Evolutionary conservation across 805 yeast species (phyloP), one percentile per base, ranked within the genome.

Genomic region (Metschnikowia arizonensis): DNA sequence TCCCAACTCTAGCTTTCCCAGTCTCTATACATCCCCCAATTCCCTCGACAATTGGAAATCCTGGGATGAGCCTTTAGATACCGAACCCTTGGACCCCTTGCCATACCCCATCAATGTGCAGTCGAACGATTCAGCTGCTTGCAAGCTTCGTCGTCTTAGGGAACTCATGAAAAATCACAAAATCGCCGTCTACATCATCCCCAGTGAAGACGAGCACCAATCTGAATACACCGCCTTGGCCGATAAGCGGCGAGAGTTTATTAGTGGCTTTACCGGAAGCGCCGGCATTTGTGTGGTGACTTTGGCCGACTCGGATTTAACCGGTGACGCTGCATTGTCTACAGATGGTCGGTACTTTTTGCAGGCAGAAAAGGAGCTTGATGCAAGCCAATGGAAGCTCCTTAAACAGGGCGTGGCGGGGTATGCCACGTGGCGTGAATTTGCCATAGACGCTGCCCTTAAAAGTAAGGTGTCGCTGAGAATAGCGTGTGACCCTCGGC

Each of bases 331-430:
- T 11, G 86, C 85, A 0, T 67, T 93, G 41, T 81, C 95, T 7
- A 93, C 99, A 0, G 99, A 93, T 65, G 98, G 98, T 1, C 75
- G 99, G 53, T 93, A 93, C 68, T 93, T 88, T 63, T 71, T 87
- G 48, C 99, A 93, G 66, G 98, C 98, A 1, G 79, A 77, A 18
- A 79, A 83, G 47, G 93, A 93, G 66, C 69, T 93, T 45, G 95
- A 88, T 61, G 58, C 65, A 31, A 81, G 81, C 58, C 45, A 56
- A 36, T 93, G 98, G 98, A 64, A 67, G 1, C 66, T 93, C 37
- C 72, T 93, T 48, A 89, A 85, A 59, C 95, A 84, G 61, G 96
- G 96, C 3, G 68, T 74, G 29, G 73, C 77, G n/a, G 85, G 82
- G 26, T 77, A 77, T 31, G 79, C 83, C 11, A 72, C 84, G 5